A percentile compares a stretch with the other conserved stretches of the same genome.
Evolutionary conservation across 1,284 basidiomycete genomes (phyloP).

Genomic region (Phellopilus nigrolimitatus): DNA sequence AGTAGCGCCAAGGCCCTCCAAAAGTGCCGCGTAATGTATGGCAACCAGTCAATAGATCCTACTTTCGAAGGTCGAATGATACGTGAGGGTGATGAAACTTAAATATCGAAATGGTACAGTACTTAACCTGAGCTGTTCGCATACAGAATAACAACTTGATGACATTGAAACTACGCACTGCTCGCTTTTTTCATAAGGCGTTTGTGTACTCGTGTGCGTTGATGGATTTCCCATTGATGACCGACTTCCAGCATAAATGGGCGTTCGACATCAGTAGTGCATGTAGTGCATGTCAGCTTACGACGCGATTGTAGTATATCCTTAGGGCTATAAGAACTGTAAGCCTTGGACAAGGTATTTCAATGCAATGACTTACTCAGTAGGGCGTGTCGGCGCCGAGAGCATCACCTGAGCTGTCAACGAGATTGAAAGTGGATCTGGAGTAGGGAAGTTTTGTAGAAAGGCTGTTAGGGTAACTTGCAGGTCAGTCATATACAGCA

Average conservation of each 20-base stretch:
- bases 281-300: slow-evolving; percentile 62
- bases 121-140: too few species aligned
- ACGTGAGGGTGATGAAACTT: too few species aligned
- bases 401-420: slow-evolving; percentile 50
- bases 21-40: too few species aligned
- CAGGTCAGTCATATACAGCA: background rate
- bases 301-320: slow-evolving; percentile 53
- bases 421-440: slow-evolving; percentile 56
- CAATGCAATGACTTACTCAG: slow-evolving; percentile 39
- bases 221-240: slow-evolving; percentile 61
- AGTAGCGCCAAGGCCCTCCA: too few species aligned
- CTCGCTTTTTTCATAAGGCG: slow-evolving; percentile 15
- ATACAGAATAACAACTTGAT: too few species aligned
- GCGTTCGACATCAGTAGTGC: slow-evolving; percentile 55
- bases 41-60: too few species aligned
- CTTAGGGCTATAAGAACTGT: slow-evolving; percentile 42
- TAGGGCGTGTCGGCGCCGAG: slow-evolving; percentile 37
- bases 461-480: slow-evolving; percentile 46
- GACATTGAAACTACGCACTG: too few species aligned
- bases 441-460: slow-evolving; percentile 46
- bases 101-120: too few species aligned
- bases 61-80: too few species aligned
- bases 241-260: slow-evolving; percentile 78
- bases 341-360: background rate
- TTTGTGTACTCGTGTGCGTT: slow-evolving; percentile 55